Percentiles rank a stretch among this genome's conserved stretches.
Evolutionary conservation across 1,139 yeast genomes (phyloP).

Genomic region (Eremothecium gossypii): DNA sequence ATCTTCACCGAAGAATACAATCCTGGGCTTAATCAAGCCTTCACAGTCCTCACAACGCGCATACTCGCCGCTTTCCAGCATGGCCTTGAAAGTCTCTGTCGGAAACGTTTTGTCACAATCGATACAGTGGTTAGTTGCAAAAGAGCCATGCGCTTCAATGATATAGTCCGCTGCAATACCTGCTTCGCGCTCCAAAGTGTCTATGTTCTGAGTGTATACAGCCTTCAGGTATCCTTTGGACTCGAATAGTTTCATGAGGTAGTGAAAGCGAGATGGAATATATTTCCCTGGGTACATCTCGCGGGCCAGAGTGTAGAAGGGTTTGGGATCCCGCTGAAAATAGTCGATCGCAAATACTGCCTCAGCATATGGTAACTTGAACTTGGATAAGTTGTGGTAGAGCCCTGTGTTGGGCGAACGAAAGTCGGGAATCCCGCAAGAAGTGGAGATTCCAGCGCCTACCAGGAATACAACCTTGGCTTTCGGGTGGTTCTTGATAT

Average conservation of each 20-base stretch:
- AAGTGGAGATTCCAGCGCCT: conserved; percentile 92
- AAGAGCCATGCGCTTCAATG: conserved; percentile 93
- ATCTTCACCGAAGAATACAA: conserved; percentile 86
- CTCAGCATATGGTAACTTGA: conserved; percentile 82
- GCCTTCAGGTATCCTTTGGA: conserved; percentile 53
- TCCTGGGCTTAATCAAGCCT: conserved; percentile 84
- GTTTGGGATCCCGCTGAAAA: conserved; percentile 63
- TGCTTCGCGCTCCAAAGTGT: conserved; percentile 79
- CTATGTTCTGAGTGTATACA: conserved; percentile 87
- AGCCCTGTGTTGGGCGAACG: conserved; percentile 87
- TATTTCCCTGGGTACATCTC: conserved; percentile 85
- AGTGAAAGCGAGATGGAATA: conserved; percentile 74
- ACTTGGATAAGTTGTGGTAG: conserved; percentile 65
- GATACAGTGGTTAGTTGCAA: conserved; percentile 76
- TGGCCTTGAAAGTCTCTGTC: conserved; percentile 39
- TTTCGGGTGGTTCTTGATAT: conserved; percentile 18
- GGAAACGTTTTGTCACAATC: conserved; percentile 55
- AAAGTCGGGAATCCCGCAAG: conserved; percentile 93
- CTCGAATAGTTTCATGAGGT: conserved; percentile 56
- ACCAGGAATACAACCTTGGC: conserved; percentile 36
- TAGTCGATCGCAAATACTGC: conserved; percentile 90
- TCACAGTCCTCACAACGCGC: conserved; percentile 48
- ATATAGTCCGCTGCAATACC: conserved; percentile 58
- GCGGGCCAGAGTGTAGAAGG: conserved; percentile 74
- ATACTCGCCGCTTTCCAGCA: conserved; percentile 33